These are phyloP conservation scores for Prunus salicina DNA, from an alignment of 306 rosid genomes.

Conservation along the genomic window DNA sequence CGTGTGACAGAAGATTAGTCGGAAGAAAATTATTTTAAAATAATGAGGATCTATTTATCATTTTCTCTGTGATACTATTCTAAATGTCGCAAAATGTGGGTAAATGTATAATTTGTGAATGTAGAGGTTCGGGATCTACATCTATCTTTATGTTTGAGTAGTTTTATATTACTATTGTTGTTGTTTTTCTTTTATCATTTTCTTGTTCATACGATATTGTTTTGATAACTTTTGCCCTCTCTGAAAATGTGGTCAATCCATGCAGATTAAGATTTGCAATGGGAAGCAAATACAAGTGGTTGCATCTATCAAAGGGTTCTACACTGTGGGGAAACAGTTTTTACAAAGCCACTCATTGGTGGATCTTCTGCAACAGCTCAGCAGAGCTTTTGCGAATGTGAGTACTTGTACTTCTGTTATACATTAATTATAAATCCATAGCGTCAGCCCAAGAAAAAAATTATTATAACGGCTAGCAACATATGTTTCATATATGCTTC, in stretches of 20 bases:
- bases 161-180: not conserved
- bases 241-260: slow-evolving; percentile 14
- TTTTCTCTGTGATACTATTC: too few species aligned
- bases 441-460: not conserved
- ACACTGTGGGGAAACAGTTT: slow-evolving; percentile 66
- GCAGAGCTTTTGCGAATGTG: slow-evolving; percentile 88
- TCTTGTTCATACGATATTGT: not conserved
- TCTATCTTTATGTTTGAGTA: not conserved
- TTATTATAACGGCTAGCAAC: not conserved
- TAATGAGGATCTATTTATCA: not conserved
- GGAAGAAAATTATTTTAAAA: too few species aligned
- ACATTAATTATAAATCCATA: not conserved
- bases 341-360: slow-evolving; percentile 74
- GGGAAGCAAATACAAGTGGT: slow-evolving; percentile 81
- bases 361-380: slow-evolving; percentile 91
- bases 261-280: slow-evolving; percentile 86
- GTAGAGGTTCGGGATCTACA: not conserved
- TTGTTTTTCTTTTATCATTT: not conserved
- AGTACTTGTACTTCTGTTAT: slow-evolving; percentile 14
- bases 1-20: too few species aligned
- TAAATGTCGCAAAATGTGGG: too few species aligned
- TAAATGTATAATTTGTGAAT: too few species aligned
- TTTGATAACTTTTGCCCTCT: not conserved
- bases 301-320: slow-evolving; percentile 84
- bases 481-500: not conserved